These are phyloP conservation scores for Saprolegnia parasitica DNA, from an alignment of 352 stramenopile species.

Conservation along the genomic window DNA sequence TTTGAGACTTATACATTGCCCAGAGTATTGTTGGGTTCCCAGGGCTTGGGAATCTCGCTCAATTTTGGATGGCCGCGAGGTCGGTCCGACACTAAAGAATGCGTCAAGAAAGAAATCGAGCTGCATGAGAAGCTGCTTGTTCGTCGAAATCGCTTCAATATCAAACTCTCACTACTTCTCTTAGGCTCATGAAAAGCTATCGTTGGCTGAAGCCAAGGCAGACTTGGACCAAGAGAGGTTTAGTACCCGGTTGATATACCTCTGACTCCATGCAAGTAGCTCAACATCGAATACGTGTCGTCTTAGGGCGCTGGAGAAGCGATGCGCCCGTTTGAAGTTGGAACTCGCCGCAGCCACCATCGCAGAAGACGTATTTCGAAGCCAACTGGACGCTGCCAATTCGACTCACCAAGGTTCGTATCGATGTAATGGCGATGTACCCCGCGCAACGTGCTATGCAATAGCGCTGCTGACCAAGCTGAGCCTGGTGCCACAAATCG, in stretches of 20 bases:
- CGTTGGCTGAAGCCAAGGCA: slow-evolving; percentile 26
- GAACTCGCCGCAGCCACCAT: background rate
- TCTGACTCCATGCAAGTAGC: background rate
- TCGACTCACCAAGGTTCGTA: background rate
- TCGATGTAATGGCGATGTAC: background rate
- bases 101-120: slow-evolving; percentile 16
- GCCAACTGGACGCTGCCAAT: slow-evolving; percentile 8
- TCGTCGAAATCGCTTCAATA: background rate
- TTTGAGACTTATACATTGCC: background rate
- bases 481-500: background rate
- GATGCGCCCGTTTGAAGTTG: background rate
- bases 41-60: background rate
- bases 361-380: background rate
- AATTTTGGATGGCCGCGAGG: background rate
- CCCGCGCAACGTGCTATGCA: background rate
- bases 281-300: background rate
- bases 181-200: slow-evolving; percentile 28
- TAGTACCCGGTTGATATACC: slow-evolving; percentile 12
- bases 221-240: slow-evolving; percentile 22
- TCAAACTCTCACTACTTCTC: too few species aligned
- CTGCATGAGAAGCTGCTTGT: slow-evolving; percentile 23
- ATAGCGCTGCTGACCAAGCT: slow-evolving; percentile 4
- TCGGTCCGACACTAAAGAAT: background rate
- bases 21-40: background rate
- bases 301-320: slow-evolving; percentile 4